phyloP scores from a whole-genome alignment of 768 basidiomycete species.

The Leccinum rimulosum region DNA sequence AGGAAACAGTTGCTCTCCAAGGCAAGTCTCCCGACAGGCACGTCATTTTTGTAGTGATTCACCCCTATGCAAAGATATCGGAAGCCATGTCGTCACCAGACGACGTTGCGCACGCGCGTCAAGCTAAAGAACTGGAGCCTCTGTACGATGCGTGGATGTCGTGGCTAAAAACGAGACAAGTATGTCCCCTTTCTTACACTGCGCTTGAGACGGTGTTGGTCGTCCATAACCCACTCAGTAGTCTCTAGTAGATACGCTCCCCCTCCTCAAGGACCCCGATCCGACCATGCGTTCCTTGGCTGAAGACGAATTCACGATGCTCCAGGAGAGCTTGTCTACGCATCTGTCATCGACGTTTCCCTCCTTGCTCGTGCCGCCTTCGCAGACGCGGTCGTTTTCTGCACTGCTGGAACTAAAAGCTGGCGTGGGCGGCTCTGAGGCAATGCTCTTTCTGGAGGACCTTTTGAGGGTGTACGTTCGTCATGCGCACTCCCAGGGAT shows the following conservation, averaged over 20 bases:
- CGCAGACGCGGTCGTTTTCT: slow-evolving; percentile 61
- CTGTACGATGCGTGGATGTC: slow-evolving; percentile 66
- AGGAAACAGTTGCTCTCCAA: slow-evolving; percentile 44
- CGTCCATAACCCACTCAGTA: slow-evolving; percentile 37
- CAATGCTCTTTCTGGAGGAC: slow-evolving; percentile 76
- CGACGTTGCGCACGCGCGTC: slow-evolving; percentile 57
- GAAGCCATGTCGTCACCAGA: slow-evolving; percentile 51
- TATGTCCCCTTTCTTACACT: slow-evolving; percentile 30
- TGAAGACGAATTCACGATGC: slow-evolving; percentile 54
- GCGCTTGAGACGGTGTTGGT: not conserved
- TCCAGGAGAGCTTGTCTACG: slow-evolving; percentile 34
- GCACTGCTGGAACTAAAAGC: slow-evolving; percentile 90
- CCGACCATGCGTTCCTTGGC: slow-evolving; percentile 74
- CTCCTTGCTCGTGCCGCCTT: slow-evolving; percentile 67
- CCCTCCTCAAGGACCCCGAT: slow-evolving; percentile 72
- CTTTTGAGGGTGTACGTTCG: slow-evolving; percentile 81
- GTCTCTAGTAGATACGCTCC: slow-evolving; percentile 61
- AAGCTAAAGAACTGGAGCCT: slow-evolving; percentile 67
- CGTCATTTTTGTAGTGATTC: not conserved
- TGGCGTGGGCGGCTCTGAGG: slow-evolving; percentile 90
- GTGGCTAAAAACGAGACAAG: slow-evolving; percentile 58
- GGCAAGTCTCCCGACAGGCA: slow-evolving; percentile 29
- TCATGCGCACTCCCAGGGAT: slow-evolving; percentile 50
- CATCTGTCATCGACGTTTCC: slow-evolving; percentile 53
- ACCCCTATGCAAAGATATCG: slow-evolving; percentile 40